Base-by-base conservation (phyloP, 768 basidiomycete species). In the Brasilioporus rufonigricans region DNA sequence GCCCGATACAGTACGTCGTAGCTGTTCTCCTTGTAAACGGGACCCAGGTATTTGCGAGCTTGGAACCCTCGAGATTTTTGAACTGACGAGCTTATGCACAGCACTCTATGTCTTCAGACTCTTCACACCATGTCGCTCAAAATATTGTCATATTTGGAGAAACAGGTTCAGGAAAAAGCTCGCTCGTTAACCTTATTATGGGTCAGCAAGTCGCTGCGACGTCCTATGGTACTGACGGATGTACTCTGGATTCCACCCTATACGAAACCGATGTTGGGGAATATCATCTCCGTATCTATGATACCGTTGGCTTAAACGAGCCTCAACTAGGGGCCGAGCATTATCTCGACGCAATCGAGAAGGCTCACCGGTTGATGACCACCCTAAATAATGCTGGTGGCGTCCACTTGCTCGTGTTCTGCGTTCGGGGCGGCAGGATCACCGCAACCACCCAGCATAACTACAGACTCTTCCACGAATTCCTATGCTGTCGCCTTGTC, bases 111-210 rank as follows among this genome's bases (percentile, higher is more conserved):
- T 19, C 56, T 46, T 39, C 53, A 33, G 48, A 23, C 39, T 19
- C 56, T 46, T 39, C 53, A 33, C 50, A 23, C 39, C 36, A 47
- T 49, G 43, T 41, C 23, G n/a, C 39, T 21, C 68, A 68, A 29
- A 70, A 70, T 44, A 63, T 70, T 16, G 60, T 70, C 43, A 60
- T 70, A 54, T 71, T 71, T 12, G 68, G 68, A 29, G 68, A 71
- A 53, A 68, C 68, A 5, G 68, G 68, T 23, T 53, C 68, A 40
- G 72, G 73, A 3, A 79, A 79, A 61, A 79, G 78, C 61, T 76
- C 74, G 3, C 65, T 78, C 29, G 58, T 78, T 27, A 79, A 78
- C 60, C 70, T 79, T 67, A 63, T 78, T 45, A 53, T 64, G n/a
- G 68, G 66, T 12, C 27, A 53, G 4, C 53, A 68, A 0, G 50